Conservation (phyloP, 2,329 filamentous ascomycete genomes). For the Fusarium sp. region DNA sequence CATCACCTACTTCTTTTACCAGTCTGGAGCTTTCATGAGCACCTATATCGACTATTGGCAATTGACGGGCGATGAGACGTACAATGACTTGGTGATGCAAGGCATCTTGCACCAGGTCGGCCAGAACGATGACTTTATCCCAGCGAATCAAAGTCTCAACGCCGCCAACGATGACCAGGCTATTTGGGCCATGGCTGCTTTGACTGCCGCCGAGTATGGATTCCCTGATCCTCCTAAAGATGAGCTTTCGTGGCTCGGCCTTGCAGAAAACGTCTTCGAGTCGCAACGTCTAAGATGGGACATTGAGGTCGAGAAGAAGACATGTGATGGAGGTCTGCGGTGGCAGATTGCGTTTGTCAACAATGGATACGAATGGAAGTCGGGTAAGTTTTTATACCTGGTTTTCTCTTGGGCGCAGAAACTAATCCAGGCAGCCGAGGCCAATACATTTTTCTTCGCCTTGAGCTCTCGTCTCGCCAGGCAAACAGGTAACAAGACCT, state of each 20-base stretch:
- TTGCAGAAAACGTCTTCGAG: slow-evolving; percentile 69
- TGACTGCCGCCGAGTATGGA: slow-evolving; percentile 72
- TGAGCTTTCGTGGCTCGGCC: slow-evolving; percentile 68
- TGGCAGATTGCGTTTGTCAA: slow-evolving; percentile 83
- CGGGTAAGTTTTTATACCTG: slow-evolving; percentile 51
- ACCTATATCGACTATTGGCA: slow-evolving; percentile 77
- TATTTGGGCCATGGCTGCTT: slow-evolving; percentile 76
- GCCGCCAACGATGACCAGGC: slow-evolving; percentile 77
- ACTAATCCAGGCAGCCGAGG: slow-evolving; percentile 54
- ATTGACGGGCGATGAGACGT: slow-evolving; percentile 71
- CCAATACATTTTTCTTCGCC: slow-evolving; percentile 72
- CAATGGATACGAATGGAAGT: slow-evolving; percentile 81
- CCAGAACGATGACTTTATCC: slow-evolving; percentile 66
- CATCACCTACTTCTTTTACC: slow-evolving; percentile 71
- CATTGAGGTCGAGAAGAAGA: slow-evolving; percentile 65
- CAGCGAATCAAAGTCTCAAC: slow-evolving; percentile 64
- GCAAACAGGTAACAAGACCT: slow-evolving; percentile 74
- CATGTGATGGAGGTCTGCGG: slow-evolving; percentile 72
- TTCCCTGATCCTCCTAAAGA: slow-evolving; percentile 67
- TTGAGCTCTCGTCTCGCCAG: slow-evolving; percentile 74
- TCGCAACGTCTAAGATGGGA: slow-evolving; percentile 58
- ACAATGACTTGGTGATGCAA: slow-evolving; percentile 67
- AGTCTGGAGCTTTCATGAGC: slow-evolving; percentile 75
- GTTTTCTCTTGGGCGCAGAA: accelerated
- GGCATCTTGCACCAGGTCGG: slow-evolving; percentile 69